A percentile compares a stretch with the other conserved stretches of the same genome.
These are phyloP conservation scores for Cladophialophora immunda DNA, from an alignment of 2,329 filamentous ascomycete genomes.

Conservation along the genomic window DNA sequence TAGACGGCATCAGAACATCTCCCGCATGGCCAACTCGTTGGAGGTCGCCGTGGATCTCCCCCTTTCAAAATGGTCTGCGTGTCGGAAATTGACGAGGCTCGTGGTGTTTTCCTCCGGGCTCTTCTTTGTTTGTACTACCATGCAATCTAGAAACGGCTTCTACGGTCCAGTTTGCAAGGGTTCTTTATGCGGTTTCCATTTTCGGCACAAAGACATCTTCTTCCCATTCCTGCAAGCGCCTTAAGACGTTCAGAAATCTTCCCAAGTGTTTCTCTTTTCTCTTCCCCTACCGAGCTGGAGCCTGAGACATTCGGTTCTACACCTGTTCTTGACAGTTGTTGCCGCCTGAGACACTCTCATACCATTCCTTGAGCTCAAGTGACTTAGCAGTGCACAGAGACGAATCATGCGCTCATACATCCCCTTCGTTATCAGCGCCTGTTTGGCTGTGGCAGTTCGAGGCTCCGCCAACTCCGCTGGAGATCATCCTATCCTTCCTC, in stretches of 20 bases:
- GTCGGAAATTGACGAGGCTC: slow-evolving; percentile 25
- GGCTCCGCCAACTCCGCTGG: slow-evolving; percentile 12
- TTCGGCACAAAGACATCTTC: slow-evolving; percentile 32
- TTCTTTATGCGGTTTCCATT: slow-evolving; percentile 35
- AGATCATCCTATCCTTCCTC: slow-evolving; percentile 7
- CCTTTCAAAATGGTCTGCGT: slow-evolving; percentile 11
- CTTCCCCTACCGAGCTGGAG: slow-evolving; percentile 18
- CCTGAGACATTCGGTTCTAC: slow-evolving; percentile 25
- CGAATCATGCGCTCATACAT: slow-evolving; percentile 32
- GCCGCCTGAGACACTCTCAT: not conserved
- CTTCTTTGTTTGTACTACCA: slow-evolving; percentile 32
- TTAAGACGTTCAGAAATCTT: slow-evolving; percentile 10
- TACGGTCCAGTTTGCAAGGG: slow-evolving; percentile 22
- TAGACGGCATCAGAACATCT: not conserved
- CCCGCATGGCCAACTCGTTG: not conserved
- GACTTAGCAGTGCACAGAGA: not conserved
- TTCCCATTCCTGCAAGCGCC: slow-evolving; percentile 24
- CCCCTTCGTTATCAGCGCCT: slow-evolving; percentile 19
- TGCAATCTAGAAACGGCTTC: slow-evolving; percentile 28
- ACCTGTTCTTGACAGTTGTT: slow-evolving; percentile 10
- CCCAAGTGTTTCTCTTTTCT: slow-evolving; percentile 2
- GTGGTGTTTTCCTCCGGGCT: slow-evolving; percentile 17
- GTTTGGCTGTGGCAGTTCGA: slow-evolving; percentile 25
- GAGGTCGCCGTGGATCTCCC: not conserved
- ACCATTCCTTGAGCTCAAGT: slow-evolving; percentile 10